Evolutionary conservation across 768 basidiomycete genomes (phyloP).

Genomic region (Hysterangium stoloniferum): DNA sequence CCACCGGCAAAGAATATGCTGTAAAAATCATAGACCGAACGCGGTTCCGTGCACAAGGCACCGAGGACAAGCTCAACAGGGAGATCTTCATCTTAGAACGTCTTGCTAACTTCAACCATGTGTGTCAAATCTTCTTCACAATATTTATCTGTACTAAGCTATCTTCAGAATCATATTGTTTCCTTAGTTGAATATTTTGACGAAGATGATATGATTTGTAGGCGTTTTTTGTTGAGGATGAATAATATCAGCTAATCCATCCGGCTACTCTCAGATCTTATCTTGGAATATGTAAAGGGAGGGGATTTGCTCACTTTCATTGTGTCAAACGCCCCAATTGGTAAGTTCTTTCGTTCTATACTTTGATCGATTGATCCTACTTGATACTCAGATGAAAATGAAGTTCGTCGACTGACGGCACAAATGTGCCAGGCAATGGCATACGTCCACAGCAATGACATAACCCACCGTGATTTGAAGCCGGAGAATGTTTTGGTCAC

Average conservation of each 20-base stretch:
- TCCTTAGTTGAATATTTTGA: slow-evolving; percentile 18
- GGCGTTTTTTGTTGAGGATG: slow-evolving; percentile 23
- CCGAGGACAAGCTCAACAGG: slow-evolving; percentile 24
- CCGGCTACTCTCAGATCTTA: slow-evolving; percentile 1
- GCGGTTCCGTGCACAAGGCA: slow-evolving; percentile 32
- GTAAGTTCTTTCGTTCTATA: not conserved
- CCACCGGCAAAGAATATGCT: slow-evolving; percentile 69
- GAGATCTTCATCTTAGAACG: slow-evolving; percentile 12
- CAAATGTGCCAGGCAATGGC: slow-evolving; percentile 34
- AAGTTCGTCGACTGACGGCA: slow-evolving; percentile 67
- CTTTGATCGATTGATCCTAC: not conserved
- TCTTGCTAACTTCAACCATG: slow-evolving; percentile 2
- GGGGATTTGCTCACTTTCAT: slow-evolving; percentile 9
- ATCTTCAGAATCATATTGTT: slow-evolving; percentile 16
- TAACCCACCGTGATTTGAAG: slow-evolving; percentile 92
- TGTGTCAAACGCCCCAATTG: not conserved
- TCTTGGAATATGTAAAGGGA: slow-evolving; percentile 5
- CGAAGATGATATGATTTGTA: slow-evolving; percentile 10
- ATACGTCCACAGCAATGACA: slow-evolving; percentile 60
- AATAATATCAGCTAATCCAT: slow-evolving; percentile 17
- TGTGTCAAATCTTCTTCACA: not conserved
- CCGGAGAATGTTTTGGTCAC: slow-evolving; percentile 89
- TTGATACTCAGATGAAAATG: slow-evolving; percentile 50
- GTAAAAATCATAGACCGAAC: slow-evolving; percentile 75
- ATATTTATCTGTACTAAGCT: not conserved